phyloP scores from a whole-genome alignment of 495 filamentous ascomycete species.

The Penicillium diatomitis region DNA sequence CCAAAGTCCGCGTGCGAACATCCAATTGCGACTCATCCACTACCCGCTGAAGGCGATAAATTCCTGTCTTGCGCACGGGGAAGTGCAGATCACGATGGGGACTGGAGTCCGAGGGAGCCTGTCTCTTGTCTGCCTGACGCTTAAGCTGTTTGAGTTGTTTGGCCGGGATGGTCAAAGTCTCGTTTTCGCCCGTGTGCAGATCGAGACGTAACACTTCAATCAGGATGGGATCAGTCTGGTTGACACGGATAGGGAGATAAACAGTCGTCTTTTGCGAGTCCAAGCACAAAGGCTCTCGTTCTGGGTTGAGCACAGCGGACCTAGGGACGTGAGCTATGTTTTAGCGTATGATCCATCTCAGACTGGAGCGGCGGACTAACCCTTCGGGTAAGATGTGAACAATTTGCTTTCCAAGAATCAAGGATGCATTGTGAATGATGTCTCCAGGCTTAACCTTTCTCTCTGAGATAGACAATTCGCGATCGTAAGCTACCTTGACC shows the following conservation, averaged over 20 bases:
- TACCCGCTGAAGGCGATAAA: constrained; percentile 75
- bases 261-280: constrained; percentile 49
- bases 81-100: constrained; percentile 52
- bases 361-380: constrained; percentile 34
- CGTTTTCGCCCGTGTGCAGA: constrained; percentile 65
- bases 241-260: constrained; percentile 78
- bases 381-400: constrained; percentile 96
- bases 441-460: constrained; percentile 74
- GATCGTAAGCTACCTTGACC: constrained; percentile 71
- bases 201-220: constrained; percentile 82
- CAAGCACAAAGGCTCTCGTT: constrained; percentile 67
- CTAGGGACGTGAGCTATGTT: constrained; percentile 34
- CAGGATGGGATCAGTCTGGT: constrained; percentile 77
- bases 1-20: constrained; percentile 63
- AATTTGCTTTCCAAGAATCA: constrained; percentile 91
- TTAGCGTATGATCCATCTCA: background rate
- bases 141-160: constrained; percentile 62
- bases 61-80: constrained; percentile 68
- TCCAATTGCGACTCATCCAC: constrained; percentile 90
- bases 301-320: constrained; percentile 79
- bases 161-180: constrained; percentile 62
- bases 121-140: constrained; percentile 47
- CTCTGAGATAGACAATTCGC: constrained; percentile 84
- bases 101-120: constrained; percentile 38
- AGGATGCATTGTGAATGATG: constrained; percentile 80